Conservation (phyloP, 345 rosid species). For the Abelmoschus esculentus region DNA sequence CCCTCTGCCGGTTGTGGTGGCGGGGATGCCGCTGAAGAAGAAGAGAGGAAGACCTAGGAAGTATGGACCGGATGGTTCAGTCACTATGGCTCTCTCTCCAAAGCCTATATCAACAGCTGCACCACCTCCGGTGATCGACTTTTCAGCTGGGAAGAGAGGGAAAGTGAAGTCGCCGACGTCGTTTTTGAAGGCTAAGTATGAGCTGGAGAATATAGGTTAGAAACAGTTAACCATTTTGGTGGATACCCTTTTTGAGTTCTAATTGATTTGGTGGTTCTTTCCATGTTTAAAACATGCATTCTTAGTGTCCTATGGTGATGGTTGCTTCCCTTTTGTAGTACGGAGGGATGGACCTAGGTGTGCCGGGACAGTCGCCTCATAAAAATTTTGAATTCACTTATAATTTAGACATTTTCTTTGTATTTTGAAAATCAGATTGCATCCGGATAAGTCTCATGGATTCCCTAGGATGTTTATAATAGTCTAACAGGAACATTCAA, state of each 20-base stretch:
- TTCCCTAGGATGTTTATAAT: background rate
- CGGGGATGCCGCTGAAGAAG: conserved; percentile 48
- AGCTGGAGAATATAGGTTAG: conserved; percentile 65
- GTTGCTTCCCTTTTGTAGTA: conserved; percentile 1
- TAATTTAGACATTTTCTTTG: too few relatives aligned
- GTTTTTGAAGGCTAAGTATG: conserved; percentile 57
- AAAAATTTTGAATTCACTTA: too few relatives aligned
- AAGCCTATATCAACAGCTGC: conserved; percentile 85
- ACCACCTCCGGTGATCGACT: conserved; percentile 77
- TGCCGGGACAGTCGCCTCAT: too few relatives aligned
- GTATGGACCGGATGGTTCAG: conserved; percentile 77
- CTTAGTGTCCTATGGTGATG: conserved; percentile 1
- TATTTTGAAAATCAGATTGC: background rate
- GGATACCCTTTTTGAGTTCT: conserved; percentile 14
- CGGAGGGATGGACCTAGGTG: background rate
- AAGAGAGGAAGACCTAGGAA: conserved; percentile 94
- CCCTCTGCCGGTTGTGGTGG: conserved; percentile 11
- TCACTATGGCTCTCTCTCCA: conserved; percentile 60
- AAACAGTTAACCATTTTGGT: background rate
- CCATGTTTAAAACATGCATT: conserved; percentile 6
- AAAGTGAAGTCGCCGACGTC: conserved; percentile 21
- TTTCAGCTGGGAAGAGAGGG: too few relatives aligned
- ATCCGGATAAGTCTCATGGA: background rate
- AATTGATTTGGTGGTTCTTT: conserved; percentile 8
- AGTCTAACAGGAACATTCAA: background rate